Conservation (phyloP, 441 rosid genomes). For the Croton laevigatus region DNA sequence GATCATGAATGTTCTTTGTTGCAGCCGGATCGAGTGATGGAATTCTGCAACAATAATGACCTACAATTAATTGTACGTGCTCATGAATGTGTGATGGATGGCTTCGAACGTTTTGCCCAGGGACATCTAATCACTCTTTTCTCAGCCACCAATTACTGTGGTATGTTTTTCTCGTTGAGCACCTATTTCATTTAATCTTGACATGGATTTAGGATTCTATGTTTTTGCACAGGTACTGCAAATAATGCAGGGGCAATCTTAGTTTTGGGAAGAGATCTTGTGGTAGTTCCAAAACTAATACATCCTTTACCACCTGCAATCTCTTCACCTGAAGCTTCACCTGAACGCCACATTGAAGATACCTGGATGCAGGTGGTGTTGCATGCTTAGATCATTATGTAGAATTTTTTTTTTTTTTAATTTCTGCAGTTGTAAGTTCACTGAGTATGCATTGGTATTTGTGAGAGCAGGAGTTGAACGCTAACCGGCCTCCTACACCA, state of each 20-base stretch:
- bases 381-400: slow-evolving; percentile 1
- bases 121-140: slow-evolving; percentile 97
- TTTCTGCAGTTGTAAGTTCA: not conserved
- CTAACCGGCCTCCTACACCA: slow-evolving; percentile 95
- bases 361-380: slow-evolving; percentile 96
- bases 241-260: slow-evolving; percentile 97
- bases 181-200: not conserved
- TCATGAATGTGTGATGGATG: slow-evolving; percentile 99
- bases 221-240: slow-evolving; percentile 68
- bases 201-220: not conserved
- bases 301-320: slow-evolving; percentile 97
- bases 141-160: slow-evolving; percentile 97
- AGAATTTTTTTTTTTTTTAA: not conserved
- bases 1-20: slow-evolving; percentile 17
- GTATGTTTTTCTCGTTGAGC: slow-evolving; percentile 36
- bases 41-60: slow-evolving; percentile 96
- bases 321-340: slow-evolving; percentile 80
- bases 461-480: slow-evolving; percentile 76
- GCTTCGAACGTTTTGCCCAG: slow-evolving; percentile 96
- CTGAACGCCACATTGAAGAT: slow-evolving; percentile 83
- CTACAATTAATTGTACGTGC: slow-evolving; percentile 97
- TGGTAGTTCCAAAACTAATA: slow-evolving; percentile 92
- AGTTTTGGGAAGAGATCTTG: slow-evolving; percentile 98
- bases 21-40: slow-evolving; percentile 99
- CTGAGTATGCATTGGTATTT: not conserved